Base-by-base conservation (phyloP, 768 basidiomycete genomes). In the Pleurotus ostreatus region DNA sequence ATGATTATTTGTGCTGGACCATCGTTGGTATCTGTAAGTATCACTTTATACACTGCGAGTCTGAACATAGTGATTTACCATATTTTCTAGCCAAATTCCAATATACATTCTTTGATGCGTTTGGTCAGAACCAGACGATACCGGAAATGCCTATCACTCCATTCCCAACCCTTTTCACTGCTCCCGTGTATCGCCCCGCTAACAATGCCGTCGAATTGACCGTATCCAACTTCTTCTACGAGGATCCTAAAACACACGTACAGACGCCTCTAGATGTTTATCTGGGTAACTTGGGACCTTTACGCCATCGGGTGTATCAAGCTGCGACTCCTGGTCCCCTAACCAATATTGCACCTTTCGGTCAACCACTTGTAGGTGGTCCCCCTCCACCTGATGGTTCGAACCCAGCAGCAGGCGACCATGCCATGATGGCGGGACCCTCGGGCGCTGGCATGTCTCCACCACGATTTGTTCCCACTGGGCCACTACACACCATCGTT, bases 1-100 rank as follows among this genome's bases (percentile, higher is more conserved):
- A 97, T 67, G 94, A 97, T 67, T 95, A 93, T 75, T 74, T 95
- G 56, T 93, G 91, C 65, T 97, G 94, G 94, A 93, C 92, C 11
- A 94, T 97, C 62, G 92, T 94, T 61, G 92, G 94, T 39, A 94
- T 96, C 52, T 92, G 94, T 94, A 72, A 70, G 89, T 75, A 18
- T 57, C 47, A 55, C 47, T 23, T 46, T 47, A 55, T 15, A 49
- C 44, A 48, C 23, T 46, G 9, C 46, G 25, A 58, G 56, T 49
- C 55, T 56, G 48, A 58, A 56, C 60, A 61, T 63, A 46, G 71
- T 62, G 52, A 39, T 57, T 20, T 39, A 26, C 55, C 45, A 2
- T 20, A 26, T 22, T 54, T 59, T 65, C 16, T 62, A 94, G 92
- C 92, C 55, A 93, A 94, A 71, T 94, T 94, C 71, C 90, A 94